Evolutionary conservation across 495 filamentous ascomycete species (phyloP).

Genomic region (Massariosphaeria phaeospora): DNA sequence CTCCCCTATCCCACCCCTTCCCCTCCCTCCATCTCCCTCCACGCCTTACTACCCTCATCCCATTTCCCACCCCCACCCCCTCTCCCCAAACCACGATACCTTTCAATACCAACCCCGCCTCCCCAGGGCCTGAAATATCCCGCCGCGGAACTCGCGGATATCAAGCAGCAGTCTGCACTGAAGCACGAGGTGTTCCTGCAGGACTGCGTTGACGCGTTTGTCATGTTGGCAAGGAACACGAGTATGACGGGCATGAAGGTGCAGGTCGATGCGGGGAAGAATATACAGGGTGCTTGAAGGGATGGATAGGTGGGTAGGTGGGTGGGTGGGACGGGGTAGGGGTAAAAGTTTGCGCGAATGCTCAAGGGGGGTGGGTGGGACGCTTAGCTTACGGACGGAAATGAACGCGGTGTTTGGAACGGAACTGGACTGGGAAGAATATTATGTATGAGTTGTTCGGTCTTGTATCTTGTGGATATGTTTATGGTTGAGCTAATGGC

Average conservation of each 20-base stretch:
- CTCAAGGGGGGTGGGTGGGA: background rate
- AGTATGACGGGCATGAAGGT: constrained; percentile 42
- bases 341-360: background rate
- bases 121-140: constrained; percentile 37
- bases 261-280: constrained; percentile 34
- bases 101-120: background rate
- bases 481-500: too few species aligned
- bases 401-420: too few species aligned
- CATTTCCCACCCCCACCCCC: background rate
- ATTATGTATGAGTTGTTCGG: too few species aligned
- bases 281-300: constrained; percentile 19
- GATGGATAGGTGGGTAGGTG: background rate
- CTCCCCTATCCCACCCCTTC: background rate
- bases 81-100: background rate
- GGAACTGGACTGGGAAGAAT: too few species aligned
- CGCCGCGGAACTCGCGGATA: constrained; percentile 21
- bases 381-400: too few species aligned
- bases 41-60: too few species aligned
- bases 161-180: constrained; percentile 38
- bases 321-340: background rate
- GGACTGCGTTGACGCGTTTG: constrained; percentile 41
- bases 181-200: constrained; percentile 40
- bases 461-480: too few species aligned
- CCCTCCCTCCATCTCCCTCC: background rate
- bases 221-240: constrained; percentile 42